A percentile compares a stretch with the other conserved stretches of the same genome.
Conservation (phyloP, 1,139 yeast species). For the Kodamaea alishanica region DNA sequence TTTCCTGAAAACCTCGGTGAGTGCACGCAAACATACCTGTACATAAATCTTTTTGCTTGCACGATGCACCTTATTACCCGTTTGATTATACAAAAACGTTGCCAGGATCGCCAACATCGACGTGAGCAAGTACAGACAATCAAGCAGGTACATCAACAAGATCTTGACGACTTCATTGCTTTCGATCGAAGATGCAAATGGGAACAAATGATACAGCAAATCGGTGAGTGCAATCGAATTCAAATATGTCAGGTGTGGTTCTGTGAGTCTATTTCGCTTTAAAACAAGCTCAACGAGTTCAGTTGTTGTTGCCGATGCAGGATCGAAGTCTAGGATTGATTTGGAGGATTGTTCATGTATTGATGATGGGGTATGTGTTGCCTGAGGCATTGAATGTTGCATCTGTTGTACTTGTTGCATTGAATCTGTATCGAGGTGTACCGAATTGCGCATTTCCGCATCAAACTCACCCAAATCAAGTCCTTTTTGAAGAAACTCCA, state of each 20-base stretch:
- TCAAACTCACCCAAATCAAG: too few relatives aligned
- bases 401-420: too few relatives aligned
- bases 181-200: conserved; percentile 37
- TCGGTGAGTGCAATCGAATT: conserved; percentile 27
- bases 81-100: conserved; percentile 34
- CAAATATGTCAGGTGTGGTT: conserved; percentile 33
- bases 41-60: conserved; percentile 30
- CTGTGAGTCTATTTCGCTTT: conserved; percentile 21
- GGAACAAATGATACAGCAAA: conserved; percentile 32
- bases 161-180: conserved; percentile 34
- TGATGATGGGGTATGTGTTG: too few relatives aligned
- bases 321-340: not conserved
- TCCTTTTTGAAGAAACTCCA: too few relatives aligned
- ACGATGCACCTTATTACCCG: conserved; percentile 30
- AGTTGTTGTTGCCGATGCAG: too few relatives aligned
- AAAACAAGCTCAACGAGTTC: conserved; percentile 26
- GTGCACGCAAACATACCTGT: conserved; percentile 28
- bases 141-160: conserved; percentile 31
- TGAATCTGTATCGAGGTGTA: too few relatives aligned
- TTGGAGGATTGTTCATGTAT: too few relatives aligned
- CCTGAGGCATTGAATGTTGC: too few relatives aligned
- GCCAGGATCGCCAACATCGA: conserved; percentile 38
- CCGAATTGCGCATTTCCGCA: too few relatives aligned
- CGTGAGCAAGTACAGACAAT: conserved; percentile 35
- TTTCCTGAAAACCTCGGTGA: conserved; percentile 31